These are phyloP conservation scores for Cochliopodium minus DNA, from an alignment of 208 protist species.

Conservation along the genomic window DNA sequence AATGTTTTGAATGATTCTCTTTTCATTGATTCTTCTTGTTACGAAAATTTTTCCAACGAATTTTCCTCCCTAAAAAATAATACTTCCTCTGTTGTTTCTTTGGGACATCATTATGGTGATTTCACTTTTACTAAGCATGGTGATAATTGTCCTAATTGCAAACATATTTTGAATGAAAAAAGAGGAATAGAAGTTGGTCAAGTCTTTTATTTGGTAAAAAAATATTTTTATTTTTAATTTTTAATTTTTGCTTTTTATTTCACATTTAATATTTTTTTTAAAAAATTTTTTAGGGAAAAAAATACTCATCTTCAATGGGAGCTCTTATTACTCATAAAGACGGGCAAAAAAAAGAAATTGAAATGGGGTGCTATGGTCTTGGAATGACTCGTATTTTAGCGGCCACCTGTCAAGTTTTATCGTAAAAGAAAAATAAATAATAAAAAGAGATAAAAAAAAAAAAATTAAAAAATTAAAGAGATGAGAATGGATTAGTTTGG, in stretches of 20 bases:
- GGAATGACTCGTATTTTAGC: slow-evolving; percentile 9
- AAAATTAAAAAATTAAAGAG: background rate
- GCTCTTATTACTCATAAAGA: background rate
- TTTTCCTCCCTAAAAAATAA: background rate
- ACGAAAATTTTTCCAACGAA: background rate
- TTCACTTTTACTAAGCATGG: background rate
- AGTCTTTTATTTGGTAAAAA: slow-evolving; percentile 10
- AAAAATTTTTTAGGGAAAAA: slow-evolving; percentile 9
- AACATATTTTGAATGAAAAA: background rate
- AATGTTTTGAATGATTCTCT: background rate
- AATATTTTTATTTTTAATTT: background rate
- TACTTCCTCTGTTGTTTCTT: background rate
- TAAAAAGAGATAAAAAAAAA: background rate
- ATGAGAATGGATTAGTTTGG: background rate
- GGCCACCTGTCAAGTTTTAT: too few relatives aligned
- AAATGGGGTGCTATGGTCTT: slow-evolving; percentile 14
- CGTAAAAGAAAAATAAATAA: too few relatives aligned
- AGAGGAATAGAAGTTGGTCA: slow-evolving; percentile 14
- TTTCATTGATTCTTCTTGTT: background rate
- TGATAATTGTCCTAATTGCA: background rate
- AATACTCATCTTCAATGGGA: background rate
- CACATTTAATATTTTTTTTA: too few relatives aligned
- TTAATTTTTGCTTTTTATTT: too few relatives aligned
- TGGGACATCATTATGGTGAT: background rate
- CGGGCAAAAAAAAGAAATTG: background rate